Conservation (phyloP, 2,329 filamentous ascomycete species). For the Sporothrix protearum region DNA sequence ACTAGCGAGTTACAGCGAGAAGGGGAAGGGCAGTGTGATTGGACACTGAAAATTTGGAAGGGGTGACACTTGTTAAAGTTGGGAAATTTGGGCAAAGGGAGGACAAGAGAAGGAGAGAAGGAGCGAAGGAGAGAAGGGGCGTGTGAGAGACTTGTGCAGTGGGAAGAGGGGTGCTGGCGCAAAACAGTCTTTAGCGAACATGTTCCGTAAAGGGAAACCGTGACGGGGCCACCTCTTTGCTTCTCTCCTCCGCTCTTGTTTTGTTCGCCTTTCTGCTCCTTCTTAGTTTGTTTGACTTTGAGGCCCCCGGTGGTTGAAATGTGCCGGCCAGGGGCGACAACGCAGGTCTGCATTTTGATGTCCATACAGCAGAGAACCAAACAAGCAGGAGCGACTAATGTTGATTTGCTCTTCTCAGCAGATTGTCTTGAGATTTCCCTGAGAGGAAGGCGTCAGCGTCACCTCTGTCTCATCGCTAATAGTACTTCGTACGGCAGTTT, state of each 20-base stretch:
- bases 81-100: slow-evolving; percentile 18
- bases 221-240: slow-evolving; percentile 10
- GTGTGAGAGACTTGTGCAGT: background rate
- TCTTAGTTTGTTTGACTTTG: slow-evolving; percentile 29
- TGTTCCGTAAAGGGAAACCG: slow-evolving; percentile 22
- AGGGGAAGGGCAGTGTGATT: slow-evolving; percentile 16
- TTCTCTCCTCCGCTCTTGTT: slow-evolving; percentile 14
- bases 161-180: background rate
- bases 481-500: background rate
- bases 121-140: background rate
- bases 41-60: slow-evolving; percentile 17
- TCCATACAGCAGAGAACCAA: slow-evolving; percentile 3
- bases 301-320: slow-evolving; percentile 15
- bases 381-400: background rate
- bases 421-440: background rate
- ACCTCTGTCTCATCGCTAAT: too few relatives aligned
- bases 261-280: slow-evolving; percentile 18
- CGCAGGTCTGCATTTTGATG: background rate
- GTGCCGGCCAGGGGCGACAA: slow-evolving; percentile 17
- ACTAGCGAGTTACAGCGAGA: slow-evolving; percentile 25
- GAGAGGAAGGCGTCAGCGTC: background rate
- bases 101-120: background rate
- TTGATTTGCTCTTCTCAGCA: background rate
- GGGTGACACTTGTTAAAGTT: slow-evolving; percentile 12
- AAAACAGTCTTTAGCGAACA: slow-evolving; percentile 13